phyloP scores from a whole-genome alignment of 108 stramenopile genomes.

The Cyclotella distinguenda region DNA sequence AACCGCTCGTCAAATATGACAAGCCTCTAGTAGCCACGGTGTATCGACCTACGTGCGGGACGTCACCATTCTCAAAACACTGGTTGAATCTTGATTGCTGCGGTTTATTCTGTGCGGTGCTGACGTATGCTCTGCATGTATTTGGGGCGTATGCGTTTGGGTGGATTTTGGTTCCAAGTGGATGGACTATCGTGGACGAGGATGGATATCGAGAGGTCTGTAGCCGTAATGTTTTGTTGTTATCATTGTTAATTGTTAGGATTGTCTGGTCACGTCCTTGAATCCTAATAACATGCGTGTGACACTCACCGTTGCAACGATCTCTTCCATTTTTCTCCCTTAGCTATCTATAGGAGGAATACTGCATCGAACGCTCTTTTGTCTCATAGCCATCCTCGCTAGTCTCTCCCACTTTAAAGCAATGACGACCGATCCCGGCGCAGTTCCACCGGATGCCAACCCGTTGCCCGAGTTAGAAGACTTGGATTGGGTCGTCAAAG shows the following conservation, averaged over 20 bases:
- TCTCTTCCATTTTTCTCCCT: background rate
- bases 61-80: slow-evolving; percentile 67
- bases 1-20: background rate
- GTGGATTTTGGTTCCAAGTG: slow-evolving; percentile 73
- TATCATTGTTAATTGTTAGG: background rate
- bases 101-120: slow-evolving; percentile 75
- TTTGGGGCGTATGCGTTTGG: slow-evolving; percentile 73
- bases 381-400: slow-evolving; percentile 60
- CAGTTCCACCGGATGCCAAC: slow-evolving; percentile 82
- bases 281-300: background rate
- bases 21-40: slow-evolving; percentile 51
- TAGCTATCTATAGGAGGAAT: slow-evolving; percentile 54
- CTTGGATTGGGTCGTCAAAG: slow-evolving; percentile 25
- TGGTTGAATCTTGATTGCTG: slow-evolving; percentile 90
- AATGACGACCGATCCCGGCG: slow-evolving; percentile 92
- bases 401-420: slow-evolving; percentile 74
- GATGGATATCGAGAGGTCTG: slow-evolving; percentile 41
- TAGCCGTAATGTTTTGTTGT: background rate
- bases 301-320: background rate
- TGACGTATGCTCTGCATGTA: slow-evolving; percentile 70
- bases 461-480: slow-evolving; percentile 54
- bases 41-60: slow-evolving; percentile 61
- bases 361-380: slow-evolving; percentile 62
- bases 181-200: slow-evolving; percentile 72
- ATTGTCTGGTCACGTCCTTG: background rate